These are phyloP conservation scores for Dactylellina parvicollis DNA, from an alignment of 2,329 filamentous ascomycete genomes.

Conservation along the genomic window DNA sequence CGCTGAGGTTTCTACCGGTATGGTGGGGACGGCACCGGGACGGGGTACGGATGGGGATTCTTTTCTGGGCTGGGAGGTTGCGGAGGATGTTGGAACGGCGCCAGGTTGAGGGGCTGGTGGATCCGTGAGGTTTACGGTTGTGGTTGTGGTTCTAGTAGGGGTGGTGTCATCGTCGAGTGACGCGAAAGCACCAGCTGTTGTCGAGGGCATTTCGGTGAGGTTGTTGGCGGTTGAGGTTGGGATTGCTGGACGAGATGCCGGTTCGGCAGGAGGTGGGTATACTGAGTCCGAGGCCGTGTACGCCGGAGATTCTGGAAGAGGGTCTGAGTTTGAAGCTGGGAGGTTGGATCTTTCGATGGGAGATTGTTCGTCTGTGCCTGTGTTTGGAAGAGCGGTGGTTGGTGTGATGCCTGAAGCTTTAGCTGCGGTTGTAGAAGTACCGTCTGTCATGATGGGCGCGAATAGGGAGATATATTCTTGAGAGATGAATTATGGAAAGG, in stretches of 20 bases:
- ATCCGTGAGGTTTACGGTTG: slow-evolving; percentile 45
- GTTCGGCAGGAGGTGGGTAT: slow-evolving; percentile 43
- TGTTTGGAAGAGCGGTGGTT: slow-evolving; percentile 34
- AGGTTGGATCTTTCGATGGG: slow-evolving; percentile 35
- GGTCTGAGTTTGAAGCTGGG: slow-evolving; percentile 45
- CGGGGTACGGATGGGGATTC: slow-evolving; percentile 11
- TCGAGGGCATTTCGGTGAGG: slow-evolving; percentile 36
- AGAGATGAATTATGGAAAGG: neutral
- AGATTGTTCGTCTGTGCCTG: slow-evolving; percentile 1
- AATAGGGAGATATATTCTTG: neutral
- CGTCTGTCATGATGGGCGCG: slow-evolving; percentile 32
- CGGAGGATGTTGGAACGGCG: slow-evolving; percentile 24
- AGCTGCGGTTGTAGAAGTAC: slow-evolving; percentile 38
- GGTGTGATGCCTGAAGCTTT: slow-evolving; percentile 50
- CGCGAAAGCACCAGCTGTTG: slow-evolving; percentile 6
- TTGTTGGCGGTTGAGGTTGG: slow-evolving; percentile 40
- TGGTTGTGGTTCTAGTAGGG: slow-evolving; percentile 32
- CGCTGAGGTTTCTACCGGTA: slow-evolving; percentile 20
- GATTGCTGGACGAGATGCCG: slow-evolving; percentile 30
- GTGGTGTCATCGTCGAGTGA: slow-evolving; percentile 38
- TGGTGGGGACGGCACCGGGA: slow-evolving; percentile 14
- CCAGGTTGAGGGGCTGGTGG: slow-evolving; percentile 45
- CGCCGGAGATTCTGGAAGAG: slow-evolving; percentile 41
- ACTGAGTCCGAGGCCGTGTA: slow-evolving; percentile 41
- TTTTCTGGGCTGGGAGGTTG: neutral